Base-by-base conservation (phyloP, 1,139 yeast species). In the Candida sp. region DNA sequence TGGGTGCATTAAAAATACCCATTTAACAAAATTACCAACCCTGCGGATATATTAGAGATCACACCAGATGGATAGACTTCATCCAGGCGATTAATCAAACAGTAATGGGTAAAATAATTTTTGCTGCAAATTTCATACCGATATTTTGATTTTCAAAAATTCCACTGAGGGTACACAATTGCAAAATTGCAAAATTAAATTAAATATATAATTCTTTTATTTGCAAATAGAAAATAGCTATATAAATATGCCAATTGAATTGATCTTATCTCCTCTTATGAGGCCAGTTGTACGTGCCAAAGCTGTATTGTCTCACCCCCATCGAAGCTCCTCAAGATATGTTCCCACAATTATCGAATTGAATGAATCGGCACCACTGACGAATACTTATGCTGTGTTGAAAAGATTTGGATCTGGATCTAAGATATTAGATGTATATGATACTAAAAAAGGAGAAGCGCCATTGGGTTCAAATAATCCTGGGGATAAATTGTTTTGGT, bases 361-460 rank as follows among this genome's bases (percentile, higher is more conserved):
- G 38, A 55, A 64, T 19, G 63, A 60, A 19, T 25, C 39, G 11
- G 19, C n/a, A n/a, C 45, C 45, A 4, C 34, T 34, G 15, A 19
- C 36, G 12, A 65, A 61, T 23, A 68, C 72, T 38, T 80, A 73
- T 53, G 73, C 73, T 1, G 66, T 81, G 7, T 66, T 80, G 45
- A 70, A 69, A 51, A 70, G 82, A 49, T 78, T 79, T 54, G 84
- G 85, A 12, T 72, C 81, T 0, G 84, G 84, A 1, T 77, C 79
- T 12, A 80, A 80, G 48, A 65, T 70, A 5, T 76, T 70, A 55
- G 80, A 78, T 49, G 86, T 81, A 9, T 79, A 64, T 52, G 81
- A 77, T 47, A 61, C 67, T 27, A 68, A 76, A 8, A 54, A 62
- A 19, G 66, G 68, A 3, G 63, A 67, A 32, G 53, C 58, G 4